phyloP scores from a whole-genome alignment of 352 stramenopile species.

The Phytopythium litorale region DNA sequence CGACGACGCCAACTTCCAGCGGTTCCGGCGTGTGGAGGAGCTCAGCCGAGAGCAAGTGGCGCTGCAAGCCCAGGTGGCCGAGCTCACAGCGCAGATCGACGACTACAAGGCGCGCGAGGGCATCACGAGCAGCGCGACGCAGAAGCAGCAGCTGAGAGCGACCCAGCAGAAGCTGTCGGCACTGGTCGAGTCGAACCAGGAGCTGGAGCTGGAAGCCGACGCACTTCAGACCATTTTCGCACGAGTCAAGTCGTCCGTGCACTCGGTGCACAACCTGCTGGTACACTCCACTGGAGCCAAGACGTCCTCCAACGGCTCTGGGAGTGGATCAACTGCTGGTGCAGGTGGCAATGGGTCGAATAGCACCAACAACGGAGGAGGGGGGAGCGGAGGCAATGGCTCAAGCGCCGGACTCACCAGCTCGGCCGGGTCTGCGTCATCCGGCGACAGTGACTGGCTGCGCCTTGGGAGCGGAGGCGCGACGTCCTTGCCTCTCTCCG shows the following conservation, averaged over 20 bases:
- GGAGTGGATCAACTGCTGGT: background rate
- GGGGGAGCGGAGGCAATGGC: conserved; percentile 1
- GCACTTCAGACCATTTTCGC: conserved; percentile 46
- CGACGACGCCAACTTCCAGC: conserved; percentile 79
- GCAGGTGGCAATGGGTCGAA: background rate
- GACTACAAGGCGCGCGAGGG: conserved; percentile 66
- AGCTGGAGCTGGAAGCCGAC: conserved; percentile 52
- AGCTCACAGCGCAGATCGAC: conserved; percentile 44
- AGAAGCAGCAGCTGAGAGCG: conserved; percentile 51
- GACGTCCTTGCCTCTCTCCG: conserved; percentile 16
- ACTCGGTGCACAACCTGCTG: conserved; percentile 72
- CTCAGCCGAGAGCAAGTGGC: conserved; percentile 50
- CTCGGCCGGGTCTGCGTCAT: conserved; percentile 15
- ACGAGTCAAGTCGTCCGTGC: conserved; percentile 61
- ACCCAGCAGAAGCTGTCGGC: conserved; percentile 33
- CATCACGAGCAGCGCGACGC: conserved; percentile 47
- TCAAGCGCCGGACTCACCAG: conserved; percentile 6
- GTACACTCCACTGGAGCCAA: conserved; percentile 46
- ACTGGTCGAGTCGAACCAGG: conserved; percentile 35
- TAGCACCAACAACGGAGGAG: background rate
- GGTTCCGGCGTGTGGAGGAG: conserved; percentile 72
- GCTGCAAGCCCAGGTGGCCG: conserved; percentile 22
- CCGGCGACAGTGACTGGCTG: conserved; percentile 3
- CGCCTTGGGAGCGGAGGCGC: conserved; percentile 17
- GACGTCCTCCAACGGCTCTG: conserved; percentile 8